A percentile compares a stretch with the other conserved stretches of the same genome.
These are phyloP conservation scores for Deakozyma indianensis DNA, from an alignment of 805 yeast genomes.

Conservation along the genomic window DNA sequence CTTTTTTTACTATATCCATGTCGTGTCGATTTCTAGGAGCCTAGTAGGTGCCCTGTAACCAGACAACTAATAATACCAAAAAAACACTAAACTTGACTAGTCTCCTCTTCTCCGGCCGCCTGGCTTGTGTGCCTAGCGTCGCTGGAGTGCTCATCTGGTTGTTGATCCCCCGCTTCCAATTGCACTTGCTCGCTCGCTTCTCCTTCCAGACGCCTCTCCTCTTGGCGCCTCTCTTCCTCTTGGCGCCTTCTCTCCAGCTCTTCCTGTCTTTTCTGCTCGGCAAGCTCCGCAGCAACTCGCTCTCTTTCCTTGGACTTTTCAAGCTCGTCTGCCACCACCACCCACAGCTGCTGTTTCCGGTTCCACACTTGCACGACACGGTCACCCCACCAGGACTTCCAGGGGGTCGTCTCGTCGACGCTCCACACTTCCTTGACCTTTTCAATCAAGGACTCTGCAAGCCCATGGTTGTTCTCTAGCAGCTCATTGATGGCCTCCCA, in stretches of 20 bases:
- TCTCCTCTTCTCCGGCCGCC: too few species aligned
- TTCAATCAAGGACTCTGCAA: neutral
- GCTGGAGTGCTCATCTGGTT: too few species aligned
- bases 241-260: slow-evolving; percentile 3
- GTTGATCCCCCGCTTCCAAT: too few species aligned
- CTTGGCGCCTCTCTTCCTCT: slow-evolving; percentile 8
- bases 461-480: slow-evolving; percentile 1
- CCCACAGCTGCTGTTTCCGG: neutral
- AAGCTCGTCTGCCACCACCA: neutral
- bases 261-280: neutral
- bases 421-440: neutral
- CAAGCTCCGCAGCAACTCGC: slow-evolving; percentile 1
- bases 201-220: neutral
- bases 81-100: too few species aligned
- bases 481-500: slow-evolving; percentile 14
- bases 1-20: too few species aligned
- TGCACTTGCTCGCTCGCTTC: too few species aligned
- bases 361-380: neutral
- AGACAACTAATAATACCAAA: too few species aligned
- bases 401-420: neutral
- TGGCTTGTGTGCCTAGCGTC: too few species aligned
- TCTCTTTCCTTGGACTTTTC: slow-evolving; percentile 4
- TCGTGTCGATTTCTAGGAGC: too few species aligned
- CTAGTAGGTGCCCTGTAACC: too few species aligned
- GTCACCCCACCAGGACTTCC: slow-evolving; percentile 7